Conservation (phyloP, 1,284 basidiomycete genomes). For the Phellinidium pouzarii region DNA sequence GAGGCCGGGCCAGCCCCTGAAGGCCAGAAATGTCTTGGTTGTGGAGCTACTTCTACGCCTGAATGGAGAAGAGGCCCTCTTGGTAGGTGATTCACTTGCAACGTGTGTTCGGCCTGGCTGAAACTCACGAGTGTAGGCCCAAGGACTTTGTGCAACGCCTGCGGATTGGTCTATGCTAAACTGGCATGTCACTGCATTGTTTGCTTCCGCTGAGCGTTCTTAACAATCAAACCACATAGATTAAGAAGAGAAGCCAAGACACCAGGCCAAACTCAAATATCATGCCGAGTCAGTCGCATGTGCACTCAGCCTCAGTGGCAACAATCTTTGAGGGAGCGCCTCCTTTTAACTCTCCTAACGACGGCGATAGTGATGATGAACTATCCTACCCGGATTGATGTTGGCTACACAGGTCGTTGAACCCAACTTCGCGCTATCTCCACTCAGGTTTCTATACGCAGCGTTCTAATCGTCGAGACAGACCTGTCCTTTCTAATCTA, state of each 20-base stretch:
- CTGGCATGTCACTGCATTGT: conserved; percentile 38
- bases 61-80: conserved; percentile 77
- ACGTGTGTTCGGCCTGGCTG: conserved; percentile 19
- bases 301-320: not conserved
- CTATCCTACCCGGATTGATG: conserved; percentile 30
- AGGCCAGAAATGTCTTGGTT: conserved; percentile 69
- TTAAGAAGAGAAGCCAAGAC: conserved; percentile 33
- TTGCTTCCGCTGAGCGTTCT: not conserved
- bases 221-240: conserved; percentile 23
- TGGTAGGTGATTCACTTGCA: conserved; percentile 39
- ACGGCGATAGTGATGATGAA: conserved; percentile 29
- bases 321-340: conserved; percentile 24
- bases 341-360: conserved; percentile 25
- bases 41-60: conserved; percentile 75
- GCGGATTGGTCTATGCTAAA: conserved; percentile 74
- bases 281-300: not conserved
- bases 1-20: conserved; percentile 41
- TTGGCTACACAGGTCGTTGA: conserved; percentile 20
- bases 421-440: conserved; percentile 6
- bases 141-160: conserved; percentile 69
- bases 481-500: not conserved
- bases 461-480: not conserved
- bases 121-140: conserved; percentile 39
- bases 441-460: conserved; percentile 2
- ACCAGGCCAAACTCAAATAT: conserved; percentile 19